A percentile compares a stretch with the other conserved stretches of the same genome.
These are phyloP conservation scores for Cenchrus americanus DNA, from an alignment of 176 grass and related monocot genomes.

Conservation along the genomic window DNA sequence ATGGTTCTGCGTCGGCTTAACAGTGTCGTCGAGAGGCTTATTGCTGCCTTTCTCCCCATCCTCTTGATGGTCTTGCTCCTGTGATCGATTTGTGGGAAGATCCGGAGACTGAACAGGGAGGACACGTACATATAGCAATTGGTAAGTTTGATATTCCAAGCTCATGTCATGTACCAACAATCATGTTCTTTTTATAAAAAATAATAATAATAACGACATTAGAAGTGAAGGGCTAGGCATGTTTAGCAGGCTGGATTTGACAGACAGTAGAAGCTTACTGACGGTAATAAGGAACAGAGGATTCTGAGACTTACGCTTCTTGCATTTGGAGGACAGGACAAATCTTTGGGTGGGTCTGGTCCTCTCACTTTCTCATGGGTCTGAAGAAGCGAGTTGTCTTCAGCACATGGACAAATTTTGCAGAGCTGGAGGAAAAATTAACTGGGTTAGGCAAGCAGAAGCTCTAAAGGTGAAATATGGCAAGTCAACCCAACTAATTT, in stretches of 20 bases:
- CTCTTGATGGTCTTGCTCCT: neutral
- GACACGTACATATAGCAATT: neutral
- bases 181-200: neutral
- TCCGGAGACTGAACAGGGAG: neutral
- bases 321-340: neutral
- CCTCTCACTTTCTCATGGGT: slow-evolving; percentile 2
- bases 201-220: too few species aligned
- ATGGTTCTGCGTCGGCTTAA: slow-evolving; percentile 22
- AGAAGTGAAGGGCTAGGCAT: neutral
- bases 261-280: neutral
- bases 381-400: slow-evolving; percentile 26
- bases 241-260: slow-evolving; percentile 11
- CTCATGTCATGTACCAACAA: neutral
- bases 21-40: neutral
- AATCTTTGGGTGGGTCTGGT: neutral
- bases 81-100: neutral
- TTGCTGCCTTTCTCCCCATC: neutral
- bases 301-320: slow-evolving; percentile 19
- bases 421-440: slow-evolving; percentile 42
- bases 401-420: slow-evolving; percentile 21
- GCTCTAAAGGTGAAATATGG: neutral
- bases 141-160: neutral
- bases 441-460: slow-evolving; percentile 19
- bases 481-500: slow-evolving; percentile 3
- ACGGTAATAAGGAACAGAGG: neutral